Conservation (phyloP, 345 rosid genomes). For the Linum trigynum region DNA sequence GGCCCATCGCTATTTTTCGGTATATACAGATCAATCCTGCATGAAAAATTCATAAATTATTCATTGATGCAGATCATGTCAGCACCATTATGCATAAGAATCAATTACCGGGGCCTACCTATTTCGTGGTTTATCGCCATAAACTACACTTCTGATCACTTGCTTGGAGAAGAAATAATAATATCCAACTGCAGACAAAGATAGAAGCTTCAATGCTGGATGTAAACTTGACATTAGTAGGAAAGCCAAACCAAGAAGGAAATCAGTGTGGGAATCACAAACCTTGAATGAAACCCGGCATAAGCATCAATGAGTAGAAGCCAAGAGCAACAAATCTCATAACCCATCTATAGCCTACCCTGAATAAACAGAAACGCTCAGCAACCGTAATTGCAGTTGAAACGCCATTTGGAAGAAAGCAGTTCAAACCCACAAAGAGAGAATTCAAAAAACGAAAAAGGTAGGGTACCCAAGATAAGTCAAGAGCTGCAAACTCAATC, state of each 20-base stretch:
- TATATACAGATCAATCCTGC: conserved; percentile 88
- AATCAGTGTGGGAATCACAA: conserved; percentile 5
- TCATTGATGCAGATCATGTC: background rate
- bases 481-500: conserved; percentile 55
- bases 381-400: conserved; percentile 15
- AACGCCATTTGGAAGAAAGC: too few species aligned
- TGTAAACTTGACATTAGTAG: background rate
- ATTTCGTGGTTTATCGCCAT: conserved; percentile 92
- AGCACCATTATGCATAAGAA: background rate
- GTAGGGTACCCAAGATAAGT: conserved; percentile 59
- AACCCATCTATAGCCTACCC: conserved; percentile 98
- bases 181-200: conserved; percentile 68
- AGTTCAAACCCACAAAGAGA: background rate
- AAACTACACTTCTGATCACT: conserved; percentile 69
- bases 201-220: background rate
- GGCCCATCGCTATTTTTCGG: conserved; percentile 60
- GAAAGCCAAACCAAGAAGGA: too few species aligned
- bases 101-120: conserved; percentile 32
- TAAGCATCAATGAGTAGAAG: conserved; percentile 62
- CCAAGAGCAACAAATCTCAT: conserved; percentile 85
- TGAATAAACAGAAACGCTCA: conserved; percentile 47
- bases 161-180: conserved; percentile 78
- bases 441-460: background rate
- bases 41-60: conserved; percentile 5
- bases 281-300: conserved; percentile 99